A percentile compares a stretch with the other conserved stretches of the same genome.
Conservation (phyloP, 208 protist genomes). For the Naegleria lovaniensis region DNA sequence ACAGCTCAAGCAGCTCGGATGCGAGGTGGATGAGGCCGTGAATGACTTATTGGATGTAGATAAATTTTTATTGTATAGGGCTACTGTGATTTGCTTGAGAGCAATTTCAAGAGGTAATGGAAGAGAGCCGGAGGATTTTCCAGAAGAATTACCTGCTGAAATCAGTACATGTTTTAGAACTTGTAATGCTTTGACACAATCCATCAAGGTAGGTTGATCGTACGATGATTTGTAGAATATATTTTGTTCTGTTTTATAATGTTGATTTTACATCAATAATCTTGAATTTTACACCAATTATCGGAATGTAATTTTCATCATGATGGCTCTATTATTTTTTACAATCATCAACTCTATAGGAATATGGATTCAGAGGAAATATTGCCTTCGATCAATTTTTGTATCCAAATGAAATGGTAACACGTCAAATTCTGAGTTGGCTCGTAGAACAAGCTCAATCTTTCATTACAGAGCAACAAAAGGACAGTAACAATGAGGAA, state of each 20-base stretch:
- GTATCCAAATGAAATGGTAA: not conserved
- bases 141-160: not conserved
- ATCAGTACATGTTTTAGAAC: not conserved
- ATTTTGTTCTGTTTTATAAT: no score
- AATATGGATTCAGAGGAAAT: not conserved
- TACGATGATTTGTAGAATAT: no score
- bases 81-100: not conserved
- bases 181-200: not conserved
- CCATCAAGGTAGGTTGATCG: not conserved
- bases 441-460: not conserved
- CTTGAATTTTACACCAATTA: no score
- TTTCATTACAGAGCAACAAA: not conserved
- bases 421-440: not conserved
- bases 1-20: slow-evolving; percentile 4
- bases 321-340: no score
- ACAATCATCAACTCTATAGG: no score
- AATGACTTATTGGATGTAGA: not conserved
- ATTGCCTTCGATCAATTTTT: slow-evolving; percentile 15
- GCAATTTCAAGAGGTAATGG: not conserved
- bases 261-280: no score
- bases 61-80: slow-evolving; percentile 15
- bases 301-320: not conserved
- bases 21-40: not conserved
- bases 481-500: not conserved
- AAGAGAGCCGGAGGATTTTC: not conserved